These are phyloP conservation scores for Gossypium davidsonii DNA, from an alignment of 441 rosid genomes.

Conservation along the genomic window DNA sequence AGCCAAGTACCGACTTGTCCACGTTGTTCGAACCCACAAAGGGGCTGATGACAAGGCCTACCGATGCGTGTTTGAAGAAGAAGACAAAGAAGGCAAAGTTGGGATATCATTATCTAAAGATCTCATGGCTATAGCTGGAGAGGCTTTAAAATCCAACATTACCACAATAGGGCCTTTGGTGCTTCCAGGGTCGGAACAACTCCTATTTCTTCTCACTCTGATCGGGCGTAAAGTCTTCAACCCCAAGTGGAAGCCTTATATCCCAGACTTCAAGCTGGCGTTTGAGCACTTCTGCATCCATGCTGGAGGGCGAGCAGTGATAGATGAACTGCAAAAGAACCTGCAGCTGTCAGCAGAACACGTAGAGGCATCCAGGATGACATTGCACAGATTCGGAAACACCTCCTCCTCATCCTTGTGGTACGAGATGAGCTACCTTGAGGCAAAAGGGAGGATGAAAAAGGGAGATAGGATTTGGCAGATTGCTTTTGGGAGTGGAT, in stretches of 20 bases:
- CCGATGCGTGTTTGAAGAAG: conserved; percentile 71
- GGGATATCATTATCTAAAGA: conserved; percentile 79
- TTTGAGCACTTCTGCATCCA: conserved; percentile 96
- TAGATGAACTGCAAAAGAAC: conserved; percentile 84
- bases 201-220: conserved; percentile 62
- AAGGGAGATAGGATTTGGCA: conserved; percentile 87
- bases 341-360: conserved; percentile 72
- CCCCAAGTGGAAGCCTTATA: conserved; percentile 80
- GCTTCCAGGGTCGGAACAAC: conserved; percentile 84
- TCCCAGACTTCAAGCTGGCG: conserved; percentile 90
- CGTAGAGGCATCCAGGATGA: conserved; percentile 90
- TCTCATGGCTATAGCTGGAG: conserved; percentile 93
- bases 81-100: conserved; percentile 70
- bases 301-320: conserved; percentile 92
- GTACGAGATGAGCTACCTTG: conserved; percentile 79
- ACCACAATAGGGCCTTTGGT: conserved; percentile 87
- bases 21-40: conserved; percentile 78
- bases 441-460: conserved; percentile 80
- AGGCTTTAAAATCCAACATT: conserved; percentile 83
- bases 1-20: conserved; percentile 78
- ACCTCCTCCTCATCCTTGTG: conserved; percentile 90
- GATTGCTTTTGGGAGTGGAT: conserved; percentile 94
- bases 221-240: conserved; percentile 82
- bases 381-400: conserved; percentile 82
- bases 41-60: conserved; percentile 81